Conservation (phyloP, 306 rosid genomes). For the Vicia faba region DNA sequence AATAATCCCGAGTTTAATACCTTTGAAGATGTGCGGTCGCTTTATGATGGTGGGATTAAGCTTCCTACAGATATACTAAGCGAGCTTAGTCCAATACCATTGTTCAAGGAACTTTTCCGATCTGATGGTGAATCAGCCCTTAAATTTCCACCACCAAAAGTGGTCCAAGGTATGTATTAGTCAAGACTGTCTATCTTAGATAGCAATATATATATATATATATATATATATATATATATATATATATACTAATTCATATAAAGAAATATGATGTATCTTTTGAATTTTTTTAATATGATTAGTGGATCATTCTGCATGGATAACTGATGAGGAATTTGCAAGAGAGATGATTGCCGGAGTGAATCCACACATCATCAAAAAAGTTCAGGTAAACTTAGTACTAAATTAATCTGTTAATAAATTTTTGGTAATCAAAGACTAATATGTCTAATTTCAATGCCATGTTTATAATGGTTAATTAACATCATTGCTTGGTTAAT, state of each 20-base stretch:
- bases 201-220: not conserved
- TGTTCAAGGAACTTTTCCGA: slow-evolving; percentile 51
- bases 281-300: slow-evolving; percentile 25
- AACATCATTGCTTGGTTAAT: not conserved
- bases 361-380: slow-evolving; percentile 56
- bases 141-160: slow-evolving; percentile 60
- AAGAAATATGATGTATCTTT: not conserved
- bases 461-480: not conserved
- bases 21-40: slow-evolving; percentile 50
- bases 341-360: slow-evolving; percentile 80
- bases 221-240: not conserved
- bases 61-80: slow-evolving; percentile 44
- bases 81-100: slow-evolving; percentile 47
- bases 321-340: slow-evolving; percentile 78
- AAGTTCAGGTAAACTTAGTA: slow-evolving; percentile 24
- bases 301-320: slow-evolving; percentile 67
- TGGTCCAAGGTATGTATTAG: slow-evolving; percentile 54
- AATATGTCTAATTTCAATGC: not conserved
- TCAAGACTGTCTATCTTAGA: not conserved
- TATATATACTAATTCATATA: not conserved
- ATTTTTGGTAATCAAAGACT: too few species aligned
- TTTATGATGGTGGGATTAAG: slow-evolving; percentile 61
- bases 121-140: slow-evolving; percentile 51
- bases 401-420: not conserved
- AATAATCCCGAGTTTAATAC: slow-evolving; percentile 45